Evolutionary conservation across 306 rosid species (phyloP).

Genomic region (Vigna hirtella): DNA sequence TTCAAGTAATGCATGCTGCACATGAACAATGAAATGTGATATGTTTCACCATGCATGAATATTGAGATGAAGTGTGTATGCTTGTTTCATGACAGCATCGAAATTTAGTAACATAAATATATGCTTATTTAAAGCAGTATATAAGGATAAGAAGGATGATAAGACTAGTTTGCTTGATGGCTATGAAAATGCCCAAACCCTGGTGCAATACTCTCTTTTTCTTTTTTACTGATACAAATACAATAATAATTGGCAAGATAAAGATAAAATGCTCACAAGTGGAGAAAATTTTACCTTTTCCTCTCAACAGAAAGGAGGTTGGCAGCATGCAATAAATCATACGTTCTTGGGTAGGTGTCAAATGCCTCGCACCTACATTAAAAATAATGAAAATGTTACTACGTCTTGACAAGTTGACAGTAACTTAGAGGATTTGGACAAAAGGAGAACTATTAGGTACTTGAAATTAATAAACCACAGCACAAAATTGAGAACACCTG

Average conservation of each 20-base stretch:
- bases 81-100: neutral
- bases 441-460: neutral
- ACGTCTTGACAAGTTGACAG: slow-evolving; percentile 31
- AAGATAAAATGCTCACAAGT: slow-evolving; percentile 16
- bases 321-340: slow-evolving; percentile 90
- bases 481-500: slow-evolving; percentile 10
- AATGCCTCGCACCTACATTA: slow-evolving; percentile 90
- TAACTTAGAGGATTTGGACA: slow-evolving; percentile 24
- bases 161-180: neutral
- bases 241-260: slow-evolving; percentile 12
- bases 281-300: slow-evolving; percentile 70
- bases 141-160: neutral
- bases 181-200: slow-evolving; percentile 1
- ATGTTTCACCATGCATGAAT: neutral
- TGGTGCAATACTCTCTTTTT: neutral
- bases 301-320: slow-evolving; percentile 77
- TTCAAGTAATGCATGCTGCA: neutral
- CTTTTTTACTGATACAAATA: neutral
- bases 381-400: slow-evolving; percentile 34
- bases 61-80: neutral
- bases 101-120: slow-evolving; percentile 19
- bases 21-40: slow-evolving; percentile 1
- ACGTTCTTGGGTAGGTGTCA: slow-evolving; percentile 97
- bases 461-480: slow-evolving; percentile 34
- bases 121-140: neutral